Evolutionary conservation across 345 rosid species (phyloP).

Genomic region (Salix koriyanagi): DNA sequence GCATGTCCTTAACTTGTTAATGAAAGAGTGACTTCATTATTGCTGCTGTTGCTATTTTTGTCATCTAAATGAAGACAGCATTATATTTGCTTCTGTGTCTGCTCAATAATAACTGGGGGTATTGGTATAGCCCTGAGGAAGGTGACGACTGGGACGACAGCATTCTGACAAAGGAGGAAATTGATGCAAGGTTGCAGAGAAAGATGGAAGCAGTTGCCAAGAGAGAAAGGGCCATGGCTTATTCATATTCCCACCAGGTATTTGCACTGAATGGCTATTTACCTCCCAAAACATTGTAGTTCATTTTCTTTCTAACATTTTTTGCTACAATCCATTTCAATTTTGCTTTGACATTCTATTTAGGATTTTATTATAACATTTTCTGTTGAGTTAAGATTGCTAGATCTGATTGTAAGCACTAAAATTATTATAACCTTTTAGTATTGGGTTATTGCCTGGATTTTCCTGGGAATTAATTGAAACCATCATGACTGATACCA

Average conservation of each 20-base stretch:
- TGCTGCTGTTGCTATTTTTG: too few species aligned
- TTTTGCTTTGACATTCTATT: neutral
- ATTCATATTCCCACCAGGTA: slow-evolving; percentile 91
- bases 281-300: neutral
- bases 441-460: neutral
- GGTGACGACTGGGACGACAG: slow-evolving; percentile 87
- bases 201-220: slow-evolving; percentile 79
- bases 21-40: neutral
- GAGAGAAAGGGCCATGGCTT: slow-evolving; percentile 87
- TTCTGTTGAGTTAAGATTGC: neutral
- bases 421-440: too few species aligned
- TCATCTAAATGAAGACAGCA: neutral
- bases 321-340: neutral
- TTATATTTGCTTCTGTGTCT: neutral
- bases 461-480: neutral
- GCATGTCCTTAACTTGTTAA: neutral
- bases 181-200: slow-evolving; percentile 64
- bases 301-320: neutral
- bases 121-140: slow-evolving; percentile 56
- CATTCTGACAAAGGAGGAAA: slow-evolving; percentile 66
- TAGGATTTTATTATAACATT: neutral
- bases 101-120: slow-evolving; percentile 2
- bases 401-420: neutral
- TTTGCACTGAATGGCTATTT: neutral
- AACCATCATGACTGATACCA: neutral